Evolutionary conservation across 345 rosid species (phyloP).

Genomic region (Ceriops zippeliana): DNA sequence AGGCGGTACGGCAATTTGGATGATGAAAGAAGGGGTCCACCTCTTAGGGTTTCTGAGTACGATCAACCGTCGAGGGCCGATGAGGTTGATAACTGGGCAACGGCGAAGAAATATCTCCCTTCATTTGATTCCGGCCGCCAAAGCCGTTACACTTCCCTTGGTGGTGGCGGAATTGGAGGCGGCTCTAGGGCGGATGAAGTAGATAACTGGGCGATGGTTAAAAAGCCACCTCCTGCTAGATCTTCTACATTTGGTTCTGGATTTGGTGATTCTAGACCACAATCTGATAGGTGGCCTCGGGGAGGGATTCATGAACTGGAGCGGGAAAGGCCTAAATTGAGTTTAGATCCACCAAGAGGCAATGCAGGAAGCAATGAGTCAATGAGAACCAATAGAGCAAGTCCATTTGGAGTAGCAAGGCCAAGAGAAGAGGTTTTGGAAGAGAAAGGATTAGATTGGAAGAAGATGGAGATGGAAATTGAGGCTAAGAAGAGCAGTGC

Average conservation of each 20-base stretch:
- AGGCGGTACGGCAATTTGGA: slow-evolving; percentile 70
- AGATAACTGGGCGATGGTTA: slow-evolving; percentile 69
- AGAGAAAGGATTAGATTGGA: slow-evolving; percentile 93
- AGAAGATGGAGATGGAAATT: slow-evolving; percentile 69
- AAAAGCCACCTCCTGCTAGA: slow-evolving; percentile 45
- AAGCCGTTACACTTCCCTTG: slow-evolving; percentile 50
- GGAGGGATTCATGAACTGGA: slow-evolving; percentile 28
- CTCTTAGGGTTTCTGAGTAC: slow-evolving; percentile 73
- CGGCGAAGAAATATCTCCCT: slow-evolving; percentile 52
- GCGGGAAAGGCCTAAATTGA: slow-evolving; percentile 62
- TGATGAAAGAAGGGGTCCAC: slow-evolving; percentile 61
- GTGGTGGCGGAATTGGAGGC: background rate
- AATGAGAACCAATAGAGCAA: slow-evolving; percentile 56
- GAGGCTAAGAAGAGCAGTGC: slow-evolving; percentile 58
- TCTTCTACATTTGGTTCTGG: slow-evolving; percentile 66
- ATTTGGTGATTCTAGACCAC: slow-evolving; percentile 52
- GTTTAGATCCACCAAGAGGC: slow-evolving; percentile 55
- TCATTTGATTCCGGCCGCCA: slow-evolving; percentile 53
- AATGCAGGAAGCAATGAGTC: slow-evolving; percentile 40
- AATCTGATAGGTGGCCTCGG: slow-evolving; percentile 66
- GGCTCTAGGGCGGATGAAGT: slow-evolving; percentile 76
- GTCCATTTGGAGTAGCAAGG: slow-evolving; percentile 88
- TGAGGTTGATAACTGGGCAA: slow-evolving; percentile 85
- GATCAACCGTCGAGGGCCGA: slow-evolving; percentile 83
- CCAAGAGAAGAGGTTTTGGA: slow-evolving; percentile 92